These are phyloP conservation scores for Dentipellis fragilis DNA, from an alignment of 768 basidiomycete species.

Conservation along the genomic window DNA sequence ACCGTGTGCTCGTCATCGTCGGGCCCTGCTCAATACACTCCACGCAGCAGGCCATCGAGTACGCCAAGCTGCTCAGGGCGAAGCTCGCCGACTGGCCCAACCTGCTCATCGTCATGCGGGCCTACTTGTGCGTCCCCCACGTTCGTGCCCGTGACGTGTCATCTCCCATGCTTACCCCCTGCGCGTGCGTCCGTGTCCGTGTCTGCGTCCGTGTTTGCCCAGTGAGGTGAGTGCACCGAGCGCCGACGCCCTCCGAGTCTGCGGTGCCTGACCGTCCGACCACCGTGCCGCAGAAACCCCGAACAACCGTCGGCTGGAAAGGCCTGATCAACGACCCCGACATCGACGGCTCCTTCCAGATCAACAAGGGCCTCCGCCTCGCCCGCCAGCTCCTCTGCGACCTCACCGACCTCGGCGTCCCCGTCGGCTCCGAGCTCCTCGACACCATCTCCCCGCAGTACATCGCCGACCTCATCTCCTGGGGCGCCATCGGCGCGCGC, in stretches of 20 bases:
- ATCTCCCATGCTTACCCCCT: not conserved
- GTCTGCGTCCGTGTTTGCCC: slow-evolving; percentile 26
- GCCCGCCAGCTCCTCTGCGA: slow-evolving; percentile 87
- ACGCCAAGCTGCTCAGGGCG: slow-evolving; percentile 61
- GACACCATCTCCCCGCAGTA: slow-evolving; percentile 81
- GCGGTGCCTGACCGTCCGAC: not conserved
- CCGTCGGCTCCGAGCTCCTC: slow-evolving; percentile 90
- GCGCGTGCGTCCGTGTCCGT: slow-evolving; percentile 17
- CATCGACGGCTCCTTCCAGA: slow-evolving; percentile 89
- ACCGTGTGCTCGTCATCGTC: slow-evolving; percentile 81
- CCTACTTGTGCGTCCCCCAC: slow-evolving; percentile 76
- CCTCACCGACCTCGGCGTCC: slow-evolving; percentile 80
- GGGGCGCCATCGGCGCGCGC: slow-evolving; percentile 95
- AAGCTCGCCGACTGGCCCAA: slow-evolving; percentile 63
- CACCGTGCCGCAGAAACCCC: slow-evolving; percentile 58
- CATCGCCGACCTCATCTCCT: slow-evolving; percentile 74
- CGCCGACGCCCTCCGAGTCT: not conserved
- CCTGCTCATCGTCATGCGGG: slow-evolving; percentile 88
- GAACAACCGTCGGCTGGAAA: slow-evolving; percentile 98
- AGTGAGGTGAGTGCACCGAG: slow-evolving; percentile 28
- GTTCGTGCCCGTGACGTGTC: not conserved
- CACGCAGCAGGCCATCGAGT: slow-evolving; percentile 74
- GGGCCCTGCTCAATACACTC: slow-evolving; percentile 96
- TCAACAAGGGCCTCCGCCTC: slow-evolving; percentile 91
- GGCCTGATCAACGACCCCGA: slow-evolving; percentile 92